phyloP scores from a whole-genome alignment of 2,329 filamentous ascomycete genomes.

The Geoglossum cookeanum region DNA sequence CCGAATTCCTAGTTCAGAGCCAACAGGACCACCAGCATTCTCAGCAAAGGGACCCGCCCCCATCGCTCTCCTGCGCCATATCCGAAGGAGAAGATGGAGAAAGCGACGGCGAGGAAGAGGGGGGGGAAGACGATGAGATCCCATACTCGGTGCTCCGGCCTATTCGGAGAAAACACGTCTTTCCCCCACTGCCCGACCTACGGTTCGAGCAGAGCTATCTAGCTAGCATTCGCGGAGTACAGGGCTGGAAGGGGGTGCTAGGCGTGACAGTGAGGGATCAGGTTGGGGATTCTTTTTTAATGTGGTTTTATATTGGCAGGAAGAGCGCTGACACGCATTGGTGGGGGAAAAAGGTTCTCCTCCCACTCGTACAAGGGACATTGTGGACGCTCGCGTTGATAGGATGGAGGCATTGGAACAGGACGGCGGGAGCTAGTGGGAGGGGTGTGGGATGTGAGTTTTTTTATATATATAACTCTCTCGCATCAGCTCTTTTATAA shows the following conservation, averaged over 20 bases:
- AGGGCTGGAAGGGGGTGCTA: slow-evolving; percentile 59
- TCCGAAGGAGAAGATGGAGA: neutral
- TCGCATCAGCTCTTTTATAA: neutral
- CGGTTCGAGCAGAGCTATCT: slow-evolving; percentile 98
- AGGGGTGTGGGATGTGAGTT: slow-evolving; percentile 39
- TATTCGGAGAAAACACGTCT: slow-evolving; percentile 28
- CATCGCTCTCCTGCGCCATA: slow-evolving; percentile 16
- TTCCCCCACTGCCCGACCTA: slow-evolving; percentile 63
- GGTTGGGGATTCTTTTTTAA: slow-evolving; percentile 27
- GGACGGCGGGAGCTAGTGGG: slow-evolving; percentile 56
- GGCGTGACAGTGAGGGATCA: slow-evolving; percentile 83
- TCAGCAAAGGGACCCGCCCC: slow-evolving; percentile 13
- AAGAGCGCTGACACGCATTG: too few species aligned
- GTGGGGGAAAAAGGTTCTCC: slow-evolving; percentile 40
- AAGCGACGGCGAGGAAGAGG: slow-evolving; percentile 25
- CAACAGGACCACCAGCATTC: slow-evolving; percentile 16
- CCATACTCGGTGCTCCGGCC: slow-evolving; percentile 44
- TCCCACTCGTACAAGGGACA: slow-evolving; percentile 74
- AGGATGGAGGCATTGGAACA: slow-evolving; percentile 86
- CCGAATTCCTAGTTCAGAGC: slow-evolving; percentile 43
- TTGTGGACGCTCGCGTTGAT: slow-evolving; percentile 71
- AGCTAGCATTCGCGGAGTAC: slow-evolving; percentile 62
- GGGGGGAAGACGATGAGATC: slow-evolving; percentile 45
- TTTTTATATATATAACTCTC: too few species aligned
- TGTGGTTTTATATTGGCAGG: neutral